A percentile compares a stretch with the other conserved stretches of the same genome.
Conservation (phyloP, 1,284 basidiomycete species). For the Puccinia horiana region DNA sequence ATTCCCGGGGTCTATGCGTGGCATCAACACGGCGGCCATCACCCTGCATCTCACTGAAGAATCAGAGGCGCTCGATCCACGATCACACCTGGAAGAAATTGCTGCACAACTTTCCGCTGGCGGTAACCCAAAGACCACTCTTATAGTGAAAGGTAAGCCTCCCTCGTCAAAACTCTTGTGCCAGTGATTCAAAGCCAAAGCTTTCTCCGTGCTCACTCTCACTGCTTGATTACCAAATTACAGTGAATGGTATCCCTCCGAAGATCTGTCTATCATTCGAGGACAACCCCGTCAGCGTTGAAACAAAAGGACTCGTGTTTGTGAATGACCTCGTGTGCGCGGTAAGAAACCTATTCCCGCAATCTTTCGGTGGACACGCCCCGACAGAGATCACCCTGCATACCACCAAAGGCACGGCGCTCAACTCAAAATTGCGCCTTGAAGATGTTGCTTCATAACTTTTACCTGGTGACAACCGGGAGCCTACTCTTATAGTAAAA, state of each 20-base stretch:
- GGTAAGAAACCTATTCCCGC: neutral
- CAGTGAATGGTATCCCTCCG: no score
- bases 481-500: neutral
- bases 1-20: neutral
- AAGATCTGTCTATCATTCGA: conserved; percentile 5
- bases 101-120: neutral
- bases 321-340: neutral
- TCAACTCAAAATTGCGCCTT: neutral
- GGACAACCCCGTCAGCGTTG: neutral
- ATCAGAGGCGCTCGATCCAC: neutral
- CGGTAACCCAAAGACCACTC: neutral
- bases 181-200: neutral
- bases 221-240: no score
- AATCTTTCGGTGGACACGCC: neutral
- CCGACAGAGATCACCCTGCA: neutral
- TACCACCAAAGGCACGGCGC: neutral
- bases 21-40: neutral
- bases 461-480: neutral
- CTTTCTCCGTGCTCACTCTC: neutral
- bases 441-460: neutral
- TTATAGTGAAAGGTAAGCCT: neutral
- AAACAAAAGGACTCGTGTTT: neutral
- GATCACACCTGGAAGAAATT: neutral
- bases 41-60: neutral
- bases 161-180: neutral